Base-by-base conservation (phyloP, 139 green algal species). In the Closterium sp. region DNA sequence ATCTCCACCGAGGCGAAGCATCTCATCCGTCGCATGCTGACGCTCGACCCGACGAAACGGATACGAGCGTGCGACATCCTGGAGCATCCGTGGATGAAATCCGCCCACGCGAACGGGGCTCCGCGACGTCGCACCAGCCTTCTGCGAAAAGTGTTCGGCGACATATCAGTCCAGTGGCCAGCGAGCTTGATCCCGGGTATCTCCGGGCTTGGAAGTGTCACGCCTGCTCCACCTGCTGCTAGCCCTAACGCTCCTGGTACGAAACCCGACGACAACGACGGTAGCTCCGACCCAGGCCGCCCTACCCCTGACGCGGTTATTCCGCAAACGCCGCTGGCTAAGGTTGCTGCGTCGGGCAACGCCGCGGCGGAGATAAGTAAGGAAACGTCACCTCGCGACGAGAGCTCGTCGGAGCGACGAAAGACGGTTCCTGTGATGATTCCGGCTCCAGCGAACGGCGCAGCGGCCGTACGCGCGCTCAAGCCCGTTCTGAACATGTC, bases 1-100 rank as follows among this genome's bases (percentile, higher is more conserved):
- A 32, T 90, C 21, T 87, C 34, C 33, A n/a, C 35, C 31, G 87
- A 90, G 21, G 87, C 87, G 34, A 90, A 90, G 87, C 21, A 90
- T 85, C 81, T 90, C 69, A 85, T 90, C 35, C 32, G 35, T 87
- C 34, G 64, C 32, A 90, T 90, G 87, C 81, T 90, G 21, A 28
- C 43, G 1, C 69, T 32, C 23, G 87, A 90, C 23, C 34, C 87
- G 23, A 31, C 34, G 25, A 84, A 85, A 12, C 34, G 87, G 87
- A 38, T 64, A 31, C 28, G 23, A 10, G 33, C 28, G 23, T n/a
- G 21, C n/a, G 87, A 90, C 32, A 28, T 90, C 33, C 81, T 90
- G 10, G 33, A 86, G 33, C 87, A 90, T 85, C 87, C 87, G 9
- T 90, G 87, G 87, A 89, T 89, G 34, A 31, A 66, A 23, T 34